A percentile compares a stretch with the other conserved stretches of the same genome.
Conservation (phyloP, 2,329 filamentous ascomycete genomes). For the Hymenoscyphus infarciens region DNA sequence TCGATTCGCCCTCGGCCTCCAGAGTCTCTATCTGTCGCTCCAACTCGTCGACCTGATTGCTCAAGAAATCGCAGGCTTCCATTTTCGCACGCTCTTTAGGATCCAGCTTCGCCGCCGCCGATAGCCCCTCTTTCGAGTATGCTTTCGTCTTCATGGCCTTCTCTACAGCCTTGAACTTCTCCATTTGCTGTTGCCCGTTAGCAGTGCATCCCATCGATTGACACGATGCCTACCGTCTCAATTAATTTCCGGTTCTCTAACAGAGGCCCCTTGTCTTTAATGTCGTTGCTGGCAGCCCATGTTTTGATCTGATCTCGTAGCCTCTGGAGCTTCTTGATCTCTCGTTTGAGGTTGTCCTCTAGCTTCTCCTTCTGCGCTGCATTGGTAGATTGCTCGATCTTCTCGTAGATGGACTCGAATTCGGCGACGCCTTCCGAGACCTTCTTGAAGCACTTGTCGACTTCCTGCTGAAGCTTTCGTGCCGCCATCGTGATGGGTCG, state of each 20-base stretch:
- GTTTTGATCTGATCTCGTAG: conserved; percentile 99
- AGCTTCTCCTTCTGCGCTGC: conserved; percentile 96
- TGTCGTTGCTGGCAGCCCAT: conserved; percentile 97
- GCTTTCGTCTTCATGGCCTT: conserved; percentile 99
- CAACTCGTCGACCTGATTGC: conserved; percentile 83
- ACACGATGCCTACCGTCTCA: conserved; percentile 69
- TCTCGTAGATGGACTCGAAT: conserved; percentile 95
- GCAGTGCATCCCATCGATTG: conserved; percentile 19
- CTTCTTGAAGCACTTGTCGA: conserved; percentile 99
- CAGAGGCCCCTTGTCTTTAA: conserved; percentile 97
- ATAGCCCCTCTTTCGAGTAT: conserved; percentile 96
- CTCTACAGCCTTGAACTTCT: conserved; percentile 99
- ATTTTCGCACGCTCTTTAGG: conserved; percentile 96
- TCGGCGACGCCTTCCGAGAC: conserved; percentile 87
- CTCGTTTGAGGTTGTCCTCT: conserved; percentile 95
- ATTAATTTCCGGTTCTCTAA: conserved; percentile 93
- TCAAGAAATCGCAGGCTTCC: conserved; percentile 82
- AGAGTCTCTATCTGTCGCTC: conserved; percentile 89
- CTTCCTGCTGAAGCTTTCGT: conserved; percentile 95
- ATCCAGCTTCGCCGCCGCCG: conserved; percentile 86
- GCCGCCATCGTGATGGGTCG: conserved; percentile 67
- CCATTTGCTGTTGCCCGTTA: conserved; percentile 75
- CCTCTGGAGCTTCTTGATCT: conserved; percentile 99
- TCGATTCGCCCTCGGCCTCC: conserved; percentile 82
- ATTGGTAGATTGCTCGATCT: conserved; percentile 91